Percentiles rank a stretch among this genome's conserved stretches.
phyloP scores from a whole-genome alignment of 331 rosid species.

The Rhamnella rubrinervis region DNA sequence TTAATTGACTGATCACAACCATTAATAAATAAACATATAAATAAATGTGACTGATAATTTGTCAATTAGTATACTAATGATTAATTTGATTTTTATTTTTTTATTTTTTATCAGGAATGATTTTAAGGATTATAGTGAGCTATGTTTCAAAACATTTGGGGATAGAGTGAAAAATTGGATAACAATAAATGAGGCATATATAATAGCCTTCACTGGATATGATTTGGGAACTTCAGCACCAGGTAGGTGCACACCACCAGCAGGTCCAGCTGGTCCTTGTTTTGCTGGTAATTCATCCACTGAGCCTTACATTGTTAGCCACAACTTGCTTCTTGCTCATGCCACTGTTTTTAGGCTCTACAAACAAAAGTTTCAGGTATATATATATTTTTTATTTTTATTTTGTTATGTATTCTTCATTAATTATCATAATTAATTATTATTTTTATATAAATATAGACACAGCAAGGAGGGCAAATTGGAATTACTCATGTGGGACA shows the following conservation, averaged over 20 bases:
- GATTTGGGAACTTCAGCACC: conserved; percentile 24
- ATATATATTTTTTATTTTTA: neutral
- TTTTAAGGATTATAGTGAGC: conserved; percentile 30
- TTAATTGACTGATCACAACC: too few relatives aligned
- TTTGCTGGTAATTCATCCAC: conserved; percentile 23
- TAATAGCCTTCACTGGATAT: conserved; percentile 15
- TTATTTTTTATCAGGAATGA: conserved; percentile 26
- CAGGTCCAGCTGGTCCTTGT: neutral
- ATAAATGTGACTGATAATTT: too few relatives aligned
- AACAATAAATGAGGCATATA: conserved; percentile 38
- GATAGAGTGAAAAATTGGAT: conserved; percentile 42
- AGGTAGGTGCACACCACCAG: conserved; percentile 23
- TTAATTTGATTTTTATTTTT: neutral
- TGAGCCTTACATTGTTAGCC: conserved; percentile 35
- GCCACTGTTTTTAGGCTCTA: conserved; percentile 26
- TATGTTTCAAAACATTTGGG: conserved; percentile 32
- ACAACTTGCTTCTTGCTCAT: conserved; percentile 35
- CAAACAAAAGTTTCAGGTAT: conserved; percentile 27
- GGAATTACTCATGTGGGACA: conserved; percentile 30
- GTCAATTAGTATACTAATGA: too few relatives aligned
- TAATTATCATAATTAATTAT: neutral
- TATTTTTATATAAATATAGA: conserved; percentile 1
- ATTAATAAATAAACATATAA: too few relatives aligned
- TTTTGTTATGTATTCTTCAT: neutral
- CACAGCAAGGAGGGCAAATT: conserved; percentile 37